Base-by-base conservation (phyloP, 495 filamentous ascomycete species). In the Tuber aestivum region DNA sequence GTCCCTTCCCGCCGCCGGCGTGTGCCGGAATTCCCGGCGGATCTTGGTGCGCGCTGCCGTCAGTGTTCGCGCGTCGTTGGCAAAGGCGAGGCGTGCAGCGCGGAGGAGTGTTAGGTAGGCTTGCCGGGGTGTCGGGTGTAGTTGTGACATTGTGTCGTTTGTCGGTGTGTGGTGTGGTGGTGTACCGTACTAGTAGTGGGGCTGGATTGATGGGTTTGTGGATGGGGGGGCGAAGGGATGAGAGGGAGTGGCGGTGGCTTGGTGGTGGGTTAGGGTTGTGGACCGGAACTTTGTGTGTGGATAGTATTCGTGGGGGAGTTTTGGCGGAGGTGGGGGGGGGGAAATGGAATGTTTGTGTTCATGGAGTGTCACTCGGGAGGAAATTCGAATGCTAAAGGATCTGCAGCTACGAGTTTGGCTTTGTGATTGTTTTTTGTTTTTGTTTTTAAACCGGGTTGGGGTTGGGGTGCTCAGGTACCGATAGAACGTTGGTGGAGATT, bases 61-160 rank as follows among this genome's bases (percentile, higher is more conserved):
- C 70, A 97, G 87, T 50, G 92, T 85, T 14, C 83, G 85, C 16
- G 78, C 48, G 82, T 97, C 95, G 74, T 90, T 93, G 95, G 72
- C n/a, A 85, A 98, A 98, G 68, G 94, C 94, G 75, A 95, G 86
- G 41, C 90, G 87, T 42, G 93, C 90, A 40, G 94, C 91, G 71
- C 96, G 95, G 75, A 97, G 87, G 42, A 99, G 84, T 76, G 92
- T 86, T 78, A 95, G 88, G 84, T 97, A 99, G 27, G 94, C 93
- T 81, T 65, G n/a, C 14, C 6, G 56, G 56, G 56, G 56, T 18
- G 56, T 65, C 14, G n/a, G 12, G 12, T 12, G 48, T 2, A 32
- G 56, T 65, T 65, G 56, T 65, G 56, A 12, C 56, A 65, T 65
- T 27, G n/a, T 61, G 48, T 61, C 2, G 23, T 65, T 65, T 32